These are phyloP conservation scores for Cornus suecica DNA, from an alignment of 148 eudicot genomes.

Conservation along the genomic window DNA sequence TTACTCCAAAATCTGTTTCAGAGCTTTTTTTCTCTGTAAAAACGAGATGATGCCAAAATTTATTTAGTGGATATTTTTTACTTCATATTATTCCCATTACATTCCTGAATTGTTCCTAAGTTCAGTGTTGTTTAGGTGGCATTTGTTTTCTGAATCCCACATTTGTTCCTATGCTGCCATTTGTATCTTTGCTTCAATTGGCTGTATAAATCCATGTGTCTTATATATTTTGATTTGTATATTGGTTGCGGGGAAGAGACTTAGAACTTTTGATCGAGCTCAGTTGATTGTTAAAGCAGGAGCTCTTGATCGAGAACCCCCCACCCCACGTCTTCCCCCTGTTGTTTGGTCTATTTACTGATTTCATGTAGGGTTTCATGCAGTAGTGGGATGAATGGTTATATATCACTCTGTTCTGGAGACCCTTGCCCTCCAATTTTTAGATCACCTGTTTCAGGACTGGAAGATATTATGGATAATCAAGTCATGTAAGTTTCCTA, in stretches of 20 bases:
- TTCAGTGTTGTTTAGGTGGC: not conserved
- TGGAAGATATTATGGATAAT: slow-evolving; percentile 88
- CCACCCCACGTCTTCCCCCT: too few relatives aligned
- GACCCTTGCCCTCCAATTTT: slow-evolving; percentile 94
- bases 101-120: not conserved
- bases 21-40: too few relatives aligned
- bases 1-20: too few relatives aligned
- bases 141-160: not conserved
- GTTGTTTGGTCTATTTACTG: slow-evolving; percentile 26
- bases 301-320: too few relatives aligned
- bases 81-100: not conserved
- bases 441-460: slow-evolving; percentile 73
- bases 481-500: slow-evolving; percentile 71
- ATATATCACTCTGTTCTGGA: slow-evolving; percentile 83
- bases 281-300: too few relatives aligned
- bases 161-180: not conserved
- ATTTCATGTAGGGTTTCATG: slow-evolving; percentile 45
- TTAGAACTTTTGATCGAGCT: too few relatives aligned
- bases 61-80: not conserved
- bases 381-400: slow-evolving; percentile 99
- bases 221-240: not conserved
- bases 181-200: not conserved
- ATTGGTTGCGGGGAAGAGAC: not conserved
- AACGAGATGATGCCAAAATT: too few relatives aligned
- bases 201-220: not conserved